Base-by-base conservation (phyloP, 306 rosid genomes). In the Casuarina cunninghamiana region DNA sequence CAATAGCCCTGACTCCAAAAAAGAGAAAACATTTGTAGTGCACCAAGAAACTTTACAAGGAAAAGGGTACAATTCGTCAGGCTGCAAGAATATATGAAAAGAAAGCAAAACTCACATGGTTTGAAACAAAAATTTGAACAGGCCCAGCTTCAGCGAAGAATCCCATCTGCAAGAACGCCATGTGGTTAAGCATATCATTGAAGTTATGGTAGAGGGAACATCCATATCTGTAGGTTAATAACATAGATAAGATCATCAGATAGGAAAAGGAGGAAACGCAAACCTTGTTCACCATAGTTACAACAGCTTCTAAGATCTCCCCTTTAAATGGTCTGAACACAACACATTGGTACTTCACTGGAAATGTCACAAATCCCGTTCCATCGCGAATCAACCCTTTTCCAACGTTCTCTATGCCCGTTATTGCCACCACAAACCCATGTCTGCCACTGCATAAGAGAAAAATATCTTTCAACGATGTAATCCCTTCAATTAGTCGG, bases 61-160 rank as follows among this genome's bases (percentile, higher is more conserved):
- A 55, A 44, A 39, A 57, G 19, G 43, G 60, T 38, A 72, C 46
- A 55, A 67, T 39, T 26, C 35, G 35, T 60, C 15, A 42, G 43
- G 71, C 69, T 39, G 6, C 66, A 71, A 49, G 63, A 70, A 6
- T 50, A 69, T 12, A 35, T 50, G 70, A 53, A 69, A 16, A 72
- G 62, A 11, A 69, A 43, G 66, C 1, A 74, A 67, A 21, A 72
- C 97, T 80, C 81, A 91, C 98, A 83, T 95, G 99, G 86, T 91
- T 95, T 67, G 99, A 95, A 85, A 95, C 97, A 54, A 93, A 93
- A 79, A 95, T 95, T 81, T 95, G 97, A 77, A 95, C 99, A 21
- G 99, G 99, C 57, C 99, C 99, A 74, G 99, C 99, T 83, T 93
- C 97, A 38, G 99, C 99, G 2, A 95, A 95, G 82, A 93, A 95